Base-by-base conservation (phyloP, 805 yeast species). In the Candida sanyiensis region DNA sequence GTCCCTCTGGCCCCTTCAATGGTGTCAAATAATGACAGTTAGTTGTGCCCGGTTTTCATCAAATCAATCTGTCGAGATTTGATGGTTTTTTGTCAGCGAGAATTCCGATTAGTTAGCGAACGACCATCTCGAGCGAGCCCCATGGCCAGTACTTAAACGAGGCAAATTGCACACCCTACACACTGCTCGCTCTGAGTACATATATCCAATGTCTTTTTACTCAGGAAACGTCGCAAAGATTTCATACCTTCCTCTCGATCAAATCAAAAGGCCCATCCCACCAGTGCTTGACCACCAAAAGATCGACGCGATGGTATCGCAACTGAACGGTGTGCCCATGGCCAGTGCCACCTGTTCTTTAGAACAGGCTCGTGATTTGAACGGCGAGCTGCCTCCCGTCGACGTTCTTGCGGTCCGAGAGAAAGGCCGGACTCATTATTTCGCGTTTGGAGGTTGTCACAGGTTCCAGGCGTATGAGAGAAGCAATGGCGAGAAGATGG, bases 361-460 rank as follows among this genome's bases (percentile, higher is more conserved):
- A 15, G 63, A 61, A 33, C 58, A 64, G 31, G 71, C 71, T 2
- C 39, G 48, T 1, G 57, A 47, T 9, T 30, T 59, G 23, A 51
- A 58, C 7, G 88, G 88, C 2, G 82, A 80, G 47, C 60, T 85
- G 27, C 95, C 96, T 2, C 90, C 95, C 1, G 70, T 87, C 12
- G 96, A 86, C 58, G 87, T 86, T 0, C 61, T 86, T 45, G 69
- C 70, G 26, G 83, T 85, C 2, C 66, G 80, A 30, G 82, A 81
- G 29, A 57, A 71, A 7, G 90, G 86, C 2, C 61, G 73, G 35
- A 67, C 61, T 26, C 71, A 70, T 56, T 85, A 80, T 53, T 85
- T 83, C 59, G 94, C 89, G 1, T 86, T 86, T 61, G 96, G 95
- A 6, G 95, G 95, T 0, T 86, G 96, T 55, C 96, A 86, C 55